Evolutionary conservation across 345 rosid genomes (phyloP), one percentile per base, ranked within the genome.

Genomic region (Salix brachista): DNA sequence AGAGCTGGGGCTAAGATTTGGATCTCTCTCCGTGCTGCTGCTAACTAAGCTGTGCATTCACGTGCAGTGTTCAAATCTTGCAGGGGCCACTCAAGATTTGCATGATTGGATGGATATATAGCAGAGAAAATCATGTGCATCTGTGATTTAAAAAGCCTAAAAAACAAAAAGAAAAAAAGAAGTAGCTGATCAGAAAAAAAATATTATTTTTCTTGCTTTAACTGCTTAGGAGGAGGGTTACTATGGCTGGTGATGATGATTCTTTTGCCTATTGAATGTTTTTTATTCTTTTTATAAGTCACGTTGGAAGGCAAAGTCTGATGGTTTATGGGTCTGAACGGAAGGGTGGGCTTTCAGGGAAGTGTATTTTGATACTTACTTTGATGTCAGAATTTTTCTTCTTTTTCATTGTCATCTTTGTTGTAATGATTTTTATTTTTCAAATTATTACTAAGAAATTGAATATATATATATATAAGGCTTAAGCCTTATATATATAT

Each of bases 31-130:
- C 10, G 28, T n/a, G 68, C 56, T 84, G 87, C 82, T 65, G 79
- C 73, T 54, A 77, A 73, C 71, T 61, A 74, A 70, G 61, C 81
- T 84, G 85, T 82, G 86, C 72, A 65, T 80, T 86, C 91, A 88
- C 91, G 89, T 87, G 94, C 83, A 77, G 46, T 87, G 89, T 87
- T 83, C 75, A 34, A 80, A 12, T 70, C 56, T 39, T 60, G 79
- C 34, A 77, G 87, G 94, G 89, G 80, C 91, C 85, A 83, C 80
- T 73, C 69, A 61, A 76, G 46, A 77, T 41, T 72, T 73, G 78
- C 84, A 87, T 88, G 83, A 87, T 86, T 69, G 74, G 46, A 36
- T 83, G 86, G 78, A 73, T 0, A 34, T 34, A 34, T 83, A 71
- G 73, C 85, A 44, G 82, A 71, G 60, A 62, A 73, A 41, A 68